Evolutionary conservation across 116 monocot species (phyloP).

Genomic region (Papilionanthe hybrid): DNA sequence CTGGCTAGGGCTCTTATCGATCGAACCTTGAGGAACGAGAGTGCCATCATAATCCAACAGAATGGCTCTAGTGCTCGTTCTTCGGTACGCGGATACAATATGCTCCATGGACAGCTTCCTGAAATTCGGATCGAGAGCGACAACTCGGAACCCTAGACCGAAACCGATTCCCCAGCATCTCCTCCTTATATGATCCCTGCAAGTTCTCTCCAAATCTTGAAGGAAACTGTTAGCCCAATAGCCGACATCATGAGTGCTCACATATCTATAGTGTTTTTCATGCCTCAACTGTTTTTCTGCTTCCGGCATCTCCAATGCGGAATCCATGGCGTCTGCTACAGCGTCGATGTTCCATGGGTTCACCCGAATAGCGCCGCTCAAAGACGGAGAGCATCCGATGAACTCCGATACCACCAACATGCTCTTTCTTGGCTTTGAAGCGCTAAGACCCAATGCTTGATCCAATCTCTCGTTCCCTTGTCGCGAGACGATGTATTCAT

Average conservation of each 20-base stretch:
- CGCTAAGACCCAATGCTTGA: neutral
- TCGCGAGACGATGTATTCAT: constrained; percentile 23
- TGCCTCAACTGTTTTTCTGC: constrained; percentile 25
- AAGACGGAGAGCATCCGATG: constrained; percentile 24
- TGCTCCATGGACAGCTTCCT: constrained; percentile 31
- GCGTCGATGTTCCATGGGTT: constrained; percentile 33
- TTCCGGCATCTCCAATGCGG: constrained; percentile 20
- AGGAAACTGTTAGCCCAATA: constrained; percentile 29
- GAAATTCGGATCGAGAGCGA: constrained; percentile 21
- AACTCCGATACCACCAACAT: constrained; percentile 24
- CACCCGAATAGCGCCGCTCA: constrained; percentile 21
- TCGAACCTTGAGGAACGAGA: constrained; percentile 22
- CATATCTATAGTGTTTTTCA: constrained; percentile 28
- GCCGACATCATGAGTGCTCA: constrained; percentile 28
- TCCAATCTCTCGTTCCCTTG: constrained; percentile 20
- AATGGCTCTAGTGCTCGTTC: constrained; percentile 10
- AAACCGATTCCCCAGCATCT: constrained; percentile 29
- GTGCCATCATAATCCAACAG: constrained; percentile 30
- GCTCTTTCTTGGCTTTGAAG: constrained; percentile 10
- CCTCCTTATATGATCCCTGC: constrained; percentile 18
- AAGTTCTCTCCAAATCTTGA: constrained; percentile 27
- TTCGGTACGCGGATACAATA: constrained; percentile 17
- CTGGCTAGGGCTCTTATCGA: constrained; percentile 22
- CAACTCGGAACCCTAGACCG: constrained; percentile 23
- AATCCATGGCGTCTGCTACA: constrained; percentile 26